These are phyloP conservation scores for Solanum boliviense DNA, from an alignment of 257 asterid genomes.

Conservation along the genomic window DNA sequence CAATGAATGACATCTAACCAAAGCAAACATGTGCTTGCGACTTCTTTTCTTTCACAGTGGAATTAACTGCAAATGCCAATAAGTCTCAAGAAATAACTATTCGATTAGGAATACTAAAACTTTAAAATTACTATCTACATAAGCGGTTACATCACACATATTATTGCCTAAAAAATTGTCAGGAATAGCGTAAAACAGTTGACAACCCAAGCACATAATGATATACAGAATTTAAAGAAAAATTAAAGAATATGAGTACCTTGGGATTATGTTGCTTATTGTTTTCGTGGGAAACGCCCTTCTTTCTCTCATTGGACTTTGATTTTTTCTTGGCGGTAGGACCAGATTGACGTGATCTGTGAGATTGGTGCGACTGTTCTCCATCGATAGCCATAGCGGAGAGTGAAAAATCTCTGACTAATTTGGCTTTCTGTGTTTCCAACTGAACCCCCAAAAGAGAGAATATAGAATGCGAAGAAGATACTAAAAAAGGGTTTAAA, in stretches of 20 bases:
- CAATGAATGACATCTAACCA: too few relatives aligned
- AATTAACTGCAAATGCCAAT: conserved; percentile 70
- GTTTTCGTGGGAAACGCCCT: conserved; percentile 8
- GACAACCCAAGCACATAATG: neutral
- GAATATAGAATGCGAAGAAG: neutral
- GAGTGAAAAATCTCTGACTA: neutral
- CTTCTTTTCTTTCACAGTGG: conserved; percentile 73
- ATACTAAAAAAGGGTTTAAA: neutral
- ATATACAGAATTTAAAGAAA: neutral
- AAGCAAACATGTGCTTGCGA: neutral
- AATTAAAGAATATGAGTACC: neutral
- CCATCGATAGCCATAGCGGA: conserved; percentile 9
- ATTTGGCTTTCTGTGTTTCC: neutral
- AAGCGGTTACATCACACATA: neutral
- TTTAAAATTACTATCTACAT: neutral
- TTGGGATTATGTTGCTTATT: conserved; percentile 34
- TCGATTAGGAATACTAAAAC: neutral
- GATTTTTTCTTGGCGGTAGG: conserved; percentile 67
- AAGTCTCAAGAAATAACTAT: neutral
- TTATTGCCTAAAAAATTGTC: neutral
- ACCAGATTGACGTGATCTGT: conserved; percentile 54
- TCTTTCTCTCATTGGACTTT: conserved; percentile 42
- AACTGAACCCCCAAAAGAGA: neutral
- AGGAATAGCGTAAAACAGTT: neutral
- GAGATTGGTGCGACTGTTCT: conserved; percentile 61